phyloP scores from a whole-genome alignment of 2,329 filamentous ascomycete species.

The Neofusicoccum parvum region DNA sequence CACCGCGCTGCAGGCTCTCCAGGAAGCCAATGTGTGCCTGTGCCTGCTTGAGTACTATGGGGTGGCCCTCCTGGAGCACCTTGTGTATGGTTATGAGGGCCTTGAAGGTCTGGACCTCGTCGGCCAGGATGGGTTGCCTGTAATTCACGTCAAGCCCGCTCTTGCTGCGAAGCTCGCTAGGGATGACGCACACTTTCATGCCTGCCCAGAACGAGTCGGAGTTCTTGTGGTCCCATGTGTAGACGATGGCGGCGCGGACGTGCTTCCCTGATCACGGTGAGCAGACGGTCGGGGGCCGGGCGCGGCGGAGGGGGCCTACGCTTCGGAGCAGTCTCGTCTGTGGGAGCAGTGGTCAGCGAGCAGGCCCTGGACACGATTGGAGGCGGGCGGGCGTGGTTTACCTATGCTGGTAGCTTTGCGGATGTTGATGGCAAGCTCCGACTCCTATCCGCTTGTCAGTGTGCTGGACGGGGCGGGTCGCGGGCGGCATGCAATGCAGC shows the following conservation, averaged over 20 bases:
- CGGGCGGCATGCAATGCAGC: neutral
- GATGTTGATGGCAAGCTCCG: slow-evolving; percentile 67
- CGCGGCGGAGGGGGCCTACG: slow-evolving; percentile 46
- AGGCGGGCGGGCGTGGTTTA: slow-evolving; percentile 31
- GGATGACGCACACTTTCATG: slow-evolving; percentile 80
- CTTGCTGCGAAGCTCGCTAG: slow-evolving; percentile 3
- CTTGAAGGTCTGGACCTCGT: slow-evolving; percentile 99
- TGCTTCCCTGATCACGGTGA: slow-evolving; percentile 69
- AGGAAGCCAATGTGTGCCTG: slow-evolving; percentile 89
- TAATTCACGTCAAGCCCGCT: slow-evolving; percentile 18
- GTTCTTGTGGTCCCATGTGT: slow-evolving; percentile 98
- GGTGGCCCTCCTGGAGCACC: slow-evolving; percentile 94
- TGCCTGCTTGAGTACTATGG: slow-evolving; percentile 81
- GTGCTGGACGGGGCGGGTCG: slow-evolving; percentile 18
- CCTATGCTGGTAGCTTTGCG: slow-evolving; percentile 67
- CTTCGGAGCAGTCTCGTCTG: slow-evolving; percentile 69
- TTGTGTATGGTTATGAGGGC: slow-evolving; percentile 97
- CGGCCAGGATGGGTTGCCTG: slow-evolving; percentile 94
- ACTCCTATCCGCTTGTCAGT: slow-evolving; percentile 53
- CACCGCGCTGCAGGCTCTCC: slow-evolving; percentile 84
- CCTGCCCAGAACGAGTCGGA: slow-evolving; percentile 94
- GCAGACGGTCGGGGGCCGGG: slow-evolving; percentile 25
- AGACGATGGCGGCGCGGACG: slow-evolving; percentile 96
- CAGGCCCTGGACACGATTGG: slow-evolving; percentile 5
- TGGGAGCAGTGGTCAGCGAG: slow-evolving; percentile 24